Evolutionary conservation across 1,139 yeast species (phyloP).

Genomic region (Groenewaldozyma auringiensis): DNA sequence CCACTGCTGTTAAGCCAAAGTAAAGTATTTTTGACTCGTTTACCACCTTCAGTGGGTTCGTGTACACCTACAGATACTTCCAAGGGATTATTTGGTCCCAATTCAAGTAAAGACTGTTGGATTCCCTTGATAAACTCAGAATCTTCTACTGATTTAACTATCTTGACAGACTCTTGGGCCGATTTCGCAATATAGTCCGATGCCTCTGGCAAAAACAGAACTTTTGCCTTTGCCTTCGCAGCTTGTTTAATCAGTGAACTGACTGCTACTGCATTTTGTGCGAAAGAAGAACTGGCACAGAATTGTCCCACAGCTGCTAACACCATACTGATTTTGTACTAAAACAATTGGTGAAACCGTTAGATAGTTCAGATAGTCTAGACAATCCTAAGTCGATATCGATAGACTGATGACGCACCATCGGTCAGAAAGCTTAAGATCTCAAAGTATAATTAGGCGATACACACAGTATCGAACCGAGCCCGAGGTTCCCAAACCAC

Average conservation of each 20-base stretch:
- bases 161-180: conserved; percentile 53
- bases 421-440: too few species aligned
- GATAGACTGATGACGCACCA: too few species aligned
- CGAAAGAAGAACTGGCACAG: conserved; percentile 60
- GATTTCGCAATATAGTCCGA: conserved; percentile 75
- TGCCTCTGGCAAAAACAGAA: conserved; percentile 87
- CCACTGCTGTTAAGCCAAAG: conserved; percentile 66
- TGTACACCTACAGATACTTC: conserved; percentile 73
- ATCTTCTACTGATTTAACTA: conserved; percentile 46
- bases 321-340: conserved; percentile 36
- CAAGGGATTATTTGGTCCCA: conserved; percentile 27
- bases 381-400: too few species aligned
- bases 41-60: conserved; percentile 46
- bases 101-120: conserved; percentile 38
- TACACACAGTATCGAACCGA: too few species aligned
- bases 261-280: conserved; percentile 52
- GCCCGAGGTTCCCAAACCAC: too few species aligned
- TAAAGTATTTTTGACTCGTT: conserved; percentile 59
- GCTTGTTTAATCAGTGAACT: conserved; percentile 56
- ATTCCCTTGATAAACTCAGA: conserved; percentile 46
- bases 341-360: too few species aligned
- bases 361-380: too few species aligned
- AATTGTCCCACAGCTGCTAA: conserved; percentile 81
- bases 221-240: conserved; percentile 47
- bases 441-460: too few species aligned